Evolutionary conservation across 768 basidiomycete genomes (phyloP), one percentile per base, ranked within the genome.

Genomic region (Lactifluus echinatus): DNA sequence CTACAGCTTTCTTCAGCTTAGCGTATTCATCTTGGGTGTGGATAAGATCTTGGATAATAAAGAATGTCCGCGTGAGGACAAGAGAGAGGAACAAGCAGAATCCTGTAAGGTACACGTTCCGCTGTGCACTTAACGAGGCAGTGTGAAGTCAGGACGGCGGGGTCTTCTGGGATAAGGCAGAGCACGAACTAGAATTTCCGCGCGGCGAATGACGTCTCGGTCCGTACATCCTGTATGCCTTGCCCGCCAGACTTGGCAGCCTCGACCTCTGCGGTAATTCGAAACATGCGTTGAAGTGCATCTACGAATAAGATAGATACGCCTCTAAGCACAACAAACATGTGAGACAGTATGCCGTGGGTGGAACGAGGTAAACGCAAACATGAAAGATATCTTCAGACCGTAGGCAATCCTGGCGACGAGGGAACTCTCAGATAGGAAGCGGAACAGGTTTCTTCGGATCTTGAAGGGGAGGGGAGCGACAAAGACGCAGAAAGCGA

Each of bases 81-180:
- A 98, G 84, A 8, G 95, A 96, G 21, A 99, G 84, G 84, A 97
- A 96, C 45, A 99, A 79, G 58, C 88, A 91, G 70, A 92, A 93
- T 0, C 90, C 90, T 7, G 93, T 94, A 15, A 97, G 80, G 69
- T 97, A 97, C 57, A 86, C 84, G 68, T 95, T 96, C 54, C 93
- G 79, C 69, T 94, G 91, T 2, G 91, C 79, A 65, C 89, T 93
- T 57, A 49, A 36, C 8, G 29, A 26, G n/a, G 24, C 14, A 19
- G 44, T 57, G 50, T 62, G 49, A 19, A 12, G 28, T 36, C 36
- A 59, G 42, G n/a, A 40, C 28, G 36, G 11, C 33, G 45, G 43
- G 29, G 57, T 44, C 4, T 21, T 39, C 24, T 21, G 19, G 21
- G 31, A 51, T 24, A 21, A 55, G 33, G 43, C 46, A 43, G 48